Evolutionary conservation across 2,329 filamentous ascomycete genomes (phyloP), one percentile per base, ranked within the genome.

Genomic region (Ambrosiella cleistominuta): DNA sequence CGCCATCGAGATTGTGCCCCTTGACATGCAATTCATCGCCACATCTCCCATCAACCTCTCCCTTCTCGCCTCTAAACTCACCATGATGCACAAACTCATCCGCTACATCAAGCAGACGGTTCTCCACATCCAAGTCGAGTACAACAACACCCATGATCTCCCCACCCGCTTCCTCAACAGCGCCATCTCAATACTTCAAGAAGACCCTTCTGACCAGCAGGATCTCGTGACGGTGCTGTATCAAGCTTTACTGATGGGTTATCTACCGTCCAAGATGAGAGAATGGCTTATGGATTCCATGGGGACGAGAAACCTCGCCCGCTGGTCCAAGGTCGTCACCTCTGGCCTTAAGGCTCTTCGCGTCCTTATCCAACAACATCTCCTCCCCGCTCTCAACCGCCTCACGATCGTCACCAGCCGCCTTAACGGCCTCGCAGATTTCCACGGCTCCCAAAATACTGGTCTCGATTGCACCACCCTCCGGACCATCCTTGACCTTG

Each of bases 281-380:
- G 89, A 96, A 67, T 98, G 94, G 85, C 75, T 98, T 1, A 80
- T 90, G 3, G 88, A 95, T 65, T 85, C 86, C 63, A 72, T 96
- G 37, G 80, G 82, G 7, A 88, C 94, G 66, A 75, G 87, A 62
- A 89, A 89, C 0, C 87, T 95, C 65, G 96, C 95, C 70, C 78
- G 93, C 54, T 98, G 93, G 93, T 90, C 97, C 62, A 94, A 91
- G 66, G 84, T 86, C 5, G 85, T 94, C 1, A 77, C 80, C 1
- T 80, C 81, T 3, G 88, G 89, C 0, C 83, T 96, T 17, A 82
- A 87, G 61, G 84, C 81, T 57, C 76, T 97, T 8, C 80, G 88
- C 54, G 79, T 80, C 56, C 75, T 97, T 11, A 75, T 89, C 0
- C 90, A 95, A 66, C 85, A 95, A 66, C 90, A 94, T 67, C 81